Conservation (phyloP, 345 rosid genomes). For the Ceriops decandra region DNA sequence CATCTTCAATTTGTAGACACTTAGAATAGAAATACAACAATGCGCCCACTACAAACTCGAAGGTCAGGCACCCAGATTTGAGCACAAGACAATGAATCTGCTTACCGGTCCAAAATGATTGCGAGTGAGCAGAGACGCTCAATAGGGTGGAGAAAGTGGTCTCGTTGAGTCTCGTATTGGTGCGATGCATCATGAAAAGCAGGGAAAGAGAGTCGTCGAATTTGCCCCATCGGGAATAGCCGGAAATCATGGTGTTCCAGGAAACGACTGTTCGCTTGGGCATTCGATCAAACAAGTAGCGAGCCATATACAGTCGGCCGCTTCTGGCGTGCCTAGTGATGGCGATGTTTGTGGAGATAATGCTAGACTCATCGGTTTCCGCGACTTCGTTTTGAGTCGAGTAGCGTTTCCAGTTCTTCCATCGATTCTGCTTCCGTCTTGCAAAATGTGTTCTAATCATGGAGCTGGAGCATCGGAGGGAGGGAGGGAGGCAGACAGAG, state of each 20-base stretch:
- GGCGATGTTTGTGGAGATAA: conserved; percentile 31
- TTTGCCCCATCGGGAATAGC: conserved; percentile 39
- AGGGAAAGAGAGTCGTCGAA: conserved; percentile 33
- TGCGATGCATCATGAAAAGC: conserved; percentile 34
- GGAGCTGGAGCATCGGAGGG: too few species aligned
- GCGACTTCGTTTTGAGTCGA: conserved; percentile 4
- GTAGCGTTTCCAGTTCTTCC: conserved; percentile 13
- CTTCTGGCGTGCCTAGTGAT: conserved; percentile 8
- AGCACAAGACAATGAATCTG: conserved; percentile 38
- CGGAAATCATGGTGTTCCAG: conserved; percentile 49
- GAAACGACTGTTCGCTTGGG: conserved; percentile 39
- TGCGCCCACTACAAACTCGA: conserved; percentile 45
- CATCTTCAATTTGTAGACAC: conserved; percentile 33
- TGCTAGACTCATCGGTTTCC: background rate
- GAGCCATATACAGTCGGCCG: conserved; percentile 36
- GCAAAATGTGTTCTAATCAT: conserved; percentile 11
- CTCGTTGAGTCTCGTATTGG: conserved; percentile 29
- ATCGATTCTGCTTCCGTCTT: conserved; percentile 16
- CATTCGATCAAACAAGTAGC: conserved; percentile 51
- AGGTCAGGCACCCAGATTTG: conserved; percentile 37
- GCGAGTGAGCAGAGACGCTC: conserved; percentile 34
- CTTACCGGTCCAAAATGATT: conserved; percentile 28
- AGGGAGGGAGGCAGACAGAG: too few species aligned
- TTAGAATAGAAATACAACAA: conserved; percentile 42
- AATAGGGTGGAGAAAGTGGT: conserved; percentile 34